A percentile compares a stretch with the other conserved stretches of the same genome.
These are phyloP conservation scores for Croton setiger DNA, from an alignment of 441 rosid species.

Conservation along the genomic window DNA sequence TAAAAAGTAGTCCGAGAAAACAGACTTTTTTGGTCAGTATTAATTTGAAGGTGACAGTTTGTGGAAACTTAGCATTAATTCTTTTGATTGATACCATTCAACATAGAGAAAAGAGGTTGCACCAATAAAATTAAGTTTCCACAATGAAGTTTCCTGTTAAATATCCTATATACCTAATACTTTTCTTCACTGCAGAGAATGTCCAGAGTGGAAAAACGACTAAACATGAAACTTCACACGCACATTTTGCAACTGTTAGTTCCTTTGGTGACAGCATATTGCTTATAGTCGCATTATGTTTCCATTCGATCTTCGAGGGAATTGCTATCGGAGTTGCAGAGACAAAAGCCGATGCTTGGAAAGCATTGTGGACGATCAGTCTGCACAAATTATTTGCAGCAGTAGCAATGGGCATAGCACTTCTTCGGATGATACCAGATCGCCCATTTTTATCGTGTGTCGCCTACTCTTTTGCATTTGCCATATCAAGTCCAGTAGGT, in stretches of 20 bases:
- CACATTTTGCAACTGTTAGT: constrained; percentile 24
- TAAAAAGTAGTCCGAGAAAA: not conserved
- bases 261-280: constrained; percentile 67
- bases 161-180: not conserved
- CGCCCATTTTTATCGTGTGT: constrained; percentile 59
- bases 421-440: constrained; percentile 72
- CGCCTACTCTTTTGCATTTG: constrained; percentile 70
- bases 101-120: not conserved
- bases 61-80: constrained; percentile 9
- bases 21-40: too few species aligned
- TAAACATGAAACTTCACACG: constrained; percentile 10
- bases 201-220: constrained; percentile 28
- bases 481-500: constrained; percentile 74
- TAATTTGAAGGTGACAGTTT: not conserved
- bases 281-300: constrained; percentile 68
- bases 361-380: constrained; percentile 73
- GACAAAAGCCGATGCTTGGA: constrained; percentile 66
- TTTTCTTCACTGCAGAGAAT: constrained; percentile 23
- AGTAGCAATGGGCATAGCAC: constrained; percentile 84
- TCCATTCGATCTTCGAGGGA: constrained; percentile 88
- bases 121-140: not conserved
- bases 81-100: constrained; percentile 5
- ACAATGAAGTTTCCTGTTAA: not conserved
- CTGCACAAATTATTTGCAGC: constrained; percentile 90
- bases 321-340: constrained; percentile 77